A percentile compares a stretch with the other conserved stretches of the same genome.
Evolutionary conservation across 257 asterid species (phyloP).

Genomic region (Gynochthodes officinalis): DNA sequence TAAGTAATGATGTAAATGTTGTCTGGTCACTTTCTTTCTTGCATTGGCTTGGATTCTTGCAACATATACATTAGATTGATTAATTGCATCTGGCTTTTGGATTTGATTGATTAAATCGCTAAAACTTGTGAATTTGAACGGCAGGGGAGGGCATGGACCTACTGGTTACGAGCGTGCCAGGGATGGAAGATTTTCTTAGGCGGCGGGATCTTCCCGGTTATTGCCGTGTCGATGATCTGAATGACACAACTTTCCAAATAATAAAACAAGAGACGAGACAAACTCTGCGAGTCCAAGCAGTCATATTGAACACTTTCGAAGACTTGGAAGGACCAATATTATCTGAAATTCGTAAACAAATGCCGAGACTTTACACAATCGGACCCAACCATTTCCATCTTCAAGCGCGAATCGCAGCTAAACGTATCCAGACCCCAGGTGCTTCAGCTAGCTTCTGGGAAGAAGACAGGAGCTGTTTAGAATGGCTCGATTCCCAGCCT

Average conservation of each 20-base stretch:
- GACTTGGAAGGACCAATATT: slow-evolving; percentile 29
- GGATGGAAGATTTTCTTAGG: slow-evolving; percentile 30
- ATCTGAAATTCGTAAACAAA: slow-evolving; percentile 16
- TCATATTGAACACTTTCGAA: slow-evolving; percentile 33
- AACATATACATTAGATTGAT: not conserved
- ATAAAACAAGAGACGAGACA: slow-evolving; percentile 6
- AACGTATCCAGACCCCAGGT: not conserved
- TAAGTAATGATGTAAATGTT: too few relatives aligned
- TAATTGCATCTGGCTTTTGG: not conserved
- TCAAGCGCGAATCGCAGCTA: slow-evolving; percentile 4
- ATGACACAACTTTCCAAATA: slow-evolving; percentile 6
- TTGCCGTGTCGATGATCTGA: slow-evolving; percentile 20
- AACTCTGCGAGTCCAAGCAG: slow-evolving; percentile 23
- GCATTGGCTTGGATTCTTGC: not conserved
- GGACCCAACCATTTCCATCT: slow-evolving; percentile 31
- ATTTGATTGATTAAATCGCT: too few relatives aligned
- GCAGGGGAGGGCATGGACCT: slow-evolving; percentile 30
- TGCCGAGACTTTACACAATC: slow-evolving; percentile 26
- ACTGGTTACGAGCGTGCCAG: slow-evolving; percentile 24
- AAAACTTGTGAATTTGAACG: too few relatives aligned
- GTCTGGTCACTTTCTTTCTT: not conserved
- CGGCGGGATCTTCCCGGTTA: slow-evolving; percentile 33
- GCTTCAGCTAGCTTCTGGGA: slow-evolving; percentile 32
- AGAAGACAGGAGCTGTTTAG: slow-evolving; percentile 24
- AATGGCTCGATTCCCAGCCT: slow-evolving; percentile 29